Percentiles rank a stretch among this genome's conserved stretches.
Conservation (phyloP, 2,329 filamentous ascomycete species). For the Trichoderma polysporum region DNA sequence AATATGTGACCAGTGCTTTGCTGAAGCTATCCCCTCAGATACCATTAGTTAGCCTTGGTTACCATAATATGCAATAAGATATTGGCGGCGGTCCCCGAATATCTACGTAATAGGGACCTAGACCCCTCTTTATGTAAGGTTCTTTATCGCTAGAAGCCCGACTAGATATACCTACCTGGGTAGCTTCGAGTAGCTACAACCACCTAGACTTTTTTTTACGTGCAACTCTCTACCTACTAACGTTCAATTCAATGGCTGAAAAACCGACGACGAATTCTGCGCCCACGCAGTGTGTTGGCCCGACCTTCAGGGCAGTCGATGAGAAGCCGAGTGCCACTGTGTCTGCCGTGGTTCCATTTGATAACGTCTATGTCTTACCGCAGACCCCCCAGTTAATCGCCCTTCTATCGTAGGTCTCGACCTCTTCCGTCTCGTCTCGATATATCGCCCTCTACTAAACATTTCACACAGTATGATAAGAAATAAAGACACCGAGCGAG, state of each 20-base stretch:
- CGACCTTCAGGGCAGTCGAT: constrained; percentile 70
- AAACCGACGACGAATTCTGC: constrained; percentile 25
- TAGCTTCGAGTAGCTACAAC: neutral
- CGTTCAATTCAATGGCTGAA: constrained; percentile 43
- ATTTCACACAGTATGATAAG: constrained; percentile 80
- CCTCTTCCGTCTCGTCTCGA: neutral
- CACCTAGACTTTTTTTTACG: neutral
- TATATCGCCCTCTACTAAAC: constrained; percentile 24
- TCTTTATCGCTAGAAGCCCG: constrained; percentile 14
- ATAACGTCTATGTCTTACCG: constrained; percentile 85
- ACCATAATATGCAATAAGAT: constrained; percentile 14
- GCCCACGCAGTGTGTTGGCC: constrained; percentile 68
- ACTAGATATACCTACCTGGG: constrained; percentile 14
- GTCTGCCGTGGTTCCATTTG: constrained; percentile 75
- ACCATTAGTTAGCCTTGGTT: neutral
- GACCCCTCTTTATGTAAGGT: constrained; percentile 19
- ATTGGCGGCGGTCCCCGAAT: constrained; percentile 8
- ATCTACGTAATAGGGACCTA: constrained; percentile 12
- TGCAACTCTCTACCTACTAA: neutral
- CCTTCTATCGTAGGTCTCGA: constrained; percentile 79
- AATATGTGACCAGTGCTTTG: constrained; percentile 2
- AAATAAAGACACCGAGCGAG: constrained; percentile 82
- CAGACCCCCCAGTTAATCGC: constrained; percentile 98
- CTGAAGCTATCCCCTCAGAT: neutral
- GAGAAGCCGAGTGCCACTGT: constrained; percentile 87